Evolutionary conservation across 768 basidiomycete species (phyloP).

Genomic region (Terana coerulea): DNA sequence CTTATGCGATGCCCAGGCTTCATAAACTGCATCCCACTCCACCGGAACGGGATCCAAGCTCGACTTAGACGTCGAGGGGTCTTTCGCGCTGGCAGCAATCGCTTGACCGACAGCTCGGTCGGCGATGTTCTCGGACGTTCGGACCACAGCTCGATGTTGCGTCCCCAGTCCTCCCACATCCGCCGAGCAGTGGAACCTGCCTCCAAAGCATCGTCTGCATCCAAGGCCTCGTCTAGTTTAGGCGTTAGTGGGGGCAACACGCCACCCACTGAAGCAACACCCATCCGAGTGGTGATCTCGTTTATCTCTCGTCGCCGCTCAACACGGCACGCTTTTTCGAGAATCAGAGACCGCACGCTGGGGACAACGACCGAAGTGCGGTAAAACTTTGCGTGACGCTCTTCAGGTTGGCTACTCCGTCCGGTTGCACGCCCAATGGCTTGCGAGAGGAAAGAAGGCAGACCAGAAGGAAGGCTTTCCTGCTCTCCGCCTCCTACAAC

Average conservation of each 20-base stretch:
- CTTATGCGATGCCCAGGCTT: conserved; percentile 61
- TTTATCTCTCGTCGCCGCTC: conserved; percentile 71
- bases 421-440: conserved; percentile 26
- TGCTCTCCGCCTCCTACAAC: conserved; percentile 39
- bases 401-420: conserved; percentile 12
- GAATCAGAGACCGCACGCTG: conserved; percentile 43
- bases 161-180: conserved; percentile 67
- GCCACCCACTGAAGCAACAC: conserved; percentile 72
- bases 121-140: conserved; percentile 67
- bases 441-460: conserved; percentile 25
- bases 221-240: conserved; percentile 12
- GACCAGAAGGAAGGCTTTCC: conserved; percentile 31
- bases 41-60: conserved; percentile 56
- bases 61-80: conserved; percentile 25
- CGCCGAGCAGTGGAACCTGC: conserved; percentile 25
- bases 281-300: conserved; percentile 81
- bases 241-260: conserved; percentile 40
- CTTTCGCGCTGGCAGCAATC: conserved; percentile 31
- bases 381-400: conserved; percentile 44
- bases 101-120: conserved; percentile 73
- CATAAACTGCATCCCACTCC: conserved; percentile 62
- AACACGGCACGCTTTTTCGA: conserved; percentile 57
- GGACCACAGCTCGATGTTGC: conserved; percentile 63
- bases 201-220: conserved; percentile 19
- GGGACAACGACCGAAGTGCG: conserved; percentile 72